These are phyloP conservation scores for Apophysomyces variabilis DNA, from an alignment of 371 early-diverging fungal genomes.

Conservation along the genomic window DNA sequence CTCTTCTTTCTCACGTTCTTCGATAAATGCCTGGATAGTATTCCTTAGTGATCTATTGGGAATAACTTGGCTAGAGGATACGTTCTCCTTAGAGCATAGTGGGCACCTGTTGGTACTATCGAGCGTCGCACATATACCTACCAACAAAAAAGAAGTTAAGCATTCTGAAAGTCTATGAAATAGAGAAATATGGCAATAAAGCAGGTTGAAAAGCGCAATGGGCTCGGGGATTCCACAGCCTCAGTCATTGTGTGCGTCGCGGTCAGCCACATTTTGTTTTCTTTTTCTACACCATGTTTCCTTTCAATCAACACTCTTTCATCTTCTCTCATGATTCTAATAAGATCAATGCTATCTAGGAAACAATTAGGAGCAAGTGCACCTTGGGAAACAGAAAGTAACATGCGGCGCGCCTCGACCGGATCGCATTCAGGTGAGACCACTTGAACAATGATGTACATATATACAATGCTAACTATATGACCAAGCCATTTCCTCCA, in stretches of 20 bases:
- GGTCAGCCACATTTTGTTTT: not conserved
- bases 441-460: conserved; percentile 13
- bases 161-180: conserved; percentile 12
- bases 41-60: conserved; percentile 41
- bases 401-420: conserved; percentile 13
- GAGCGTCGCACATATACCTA: conserved; percentile 40
- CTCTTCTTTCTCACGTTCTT: conserved; percentile 26
- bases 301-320: conserved; percentile 1
- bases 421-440: conserved; percentile 14
- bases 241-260: conserved; percentile 5
- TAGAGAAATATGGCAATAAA: conserved; percentile 1
- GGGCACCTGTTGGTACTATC: conserved; percentile 41
- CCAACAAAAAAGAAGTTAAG: conserved; percentile 17
- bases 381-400: not conserved
- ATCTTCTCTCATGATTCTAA: conserved; percentile 6
- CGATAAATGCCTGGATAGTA: conserved; percentile 34
- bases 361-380: conserved; percentile 7
- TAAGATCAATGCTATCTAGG: not conserved
- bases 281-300: not conserved
- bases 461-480: conserved; percentile 11
- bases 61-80: conserved; percentile 33
- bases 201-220: conserved; percentile 10
- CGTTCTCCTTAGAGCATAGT: conserved; percentile 38
- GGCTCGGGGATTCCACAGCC: not conserved
- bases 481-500: conserved; percentile 9